phyloP scores from a whole-genome alignment of 1,284 basidiomycete genomes.

The Ceratobasidium sp. region DNA sequence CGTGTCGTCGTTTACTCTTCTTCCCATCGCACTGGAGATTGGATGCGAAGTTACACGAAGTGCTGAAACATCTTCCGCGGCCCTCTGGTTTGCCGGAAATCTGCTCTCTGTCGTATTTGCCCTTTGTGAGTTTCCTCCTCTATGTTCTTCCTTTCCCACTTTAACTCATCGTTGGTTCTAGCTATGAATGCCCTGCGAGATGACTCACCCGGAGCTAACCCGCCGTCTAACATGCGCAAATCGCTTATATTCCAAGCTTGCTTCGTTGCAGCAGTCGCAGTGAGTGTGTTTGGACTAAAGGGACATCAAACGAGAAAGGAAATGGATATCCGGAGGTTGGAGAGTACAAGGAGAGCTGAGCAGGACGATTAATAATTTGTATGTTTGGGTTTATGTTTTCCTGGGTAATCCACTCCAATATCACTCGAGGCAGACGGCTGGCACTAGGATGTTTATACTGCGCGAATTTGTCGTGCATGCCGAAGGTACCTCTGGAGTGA shows the following conservation, averaged over 20 bases:
- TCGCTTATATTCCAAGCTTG: slow-evolving; percentile 46
- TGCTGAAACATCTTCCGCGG: slow-evolving; percentile 77
- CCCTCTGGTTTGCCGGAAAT: slow-evolving; percentile 83
- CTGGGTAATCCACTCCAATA: neutral
- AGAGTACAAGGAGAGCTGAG: slow-evolving; percentile 1
- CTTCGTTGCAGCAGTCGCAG: slow-evolving; percentile 20
- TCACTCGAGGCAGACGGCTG: no score
- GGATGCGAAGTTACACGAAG: slow-evolving; percentile 81
- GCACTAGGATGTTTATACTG: no score
- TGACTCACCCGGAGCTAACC: slow-evolving; percentile 38
- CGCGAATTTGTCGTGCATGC: neutral
- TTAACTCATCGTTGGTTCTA: neutral
- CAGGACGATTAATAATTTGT: neutral
- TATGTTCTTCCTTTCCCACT: neutral
- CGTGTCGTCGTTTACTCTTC: slow-evolving; percentile 71
- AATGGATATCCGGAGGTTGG: slow-evolving; percentile 37
- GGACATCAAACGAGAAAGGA: slow-evolving; percentile 46
- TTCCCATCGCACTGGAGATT: slow-evolving; percentile 81
- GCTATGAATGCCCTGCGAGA: slow-evolving; percentile 34
- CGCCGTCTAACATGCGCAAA: slow-evolving; percentile 47
- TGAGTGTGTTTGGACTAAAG: slow-evolving; percentile 37
- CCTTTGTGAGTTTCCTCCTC: slow-evolving; percentile 64
- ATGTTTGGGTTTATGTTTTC: neutral
- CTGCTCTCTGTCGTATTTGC: slow-evolving; percentile 73
- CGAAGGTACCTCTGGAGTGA: no score